Conservation (phyloP, 257 asterid genomes). For the Cynanchum wilfordii region DNA sequence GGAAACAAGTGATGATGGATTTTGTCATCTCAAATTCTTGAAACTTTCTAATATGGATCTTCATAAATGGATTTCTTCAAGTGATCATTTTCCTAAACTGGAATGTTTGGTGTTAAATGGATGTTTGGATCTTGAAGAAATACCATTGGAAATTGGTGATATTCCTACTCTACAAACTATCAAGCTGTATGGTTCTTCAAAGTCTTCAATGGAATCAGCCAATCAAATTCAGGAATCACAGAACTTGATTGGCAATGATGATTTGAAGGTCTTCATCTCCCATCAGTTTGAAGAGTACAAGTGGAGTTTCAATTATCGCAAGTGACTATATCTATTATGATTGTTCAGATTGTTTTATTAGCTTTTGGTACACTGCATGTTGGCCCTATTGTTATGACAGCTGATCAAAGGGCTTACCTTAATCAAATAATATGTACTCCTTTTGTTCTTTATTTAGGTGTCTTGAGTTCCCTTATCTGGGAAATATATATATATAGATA, state of each 20-base stretch:
- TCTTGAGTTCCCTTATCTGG: too few relatives aligned
- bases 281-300: background rate
- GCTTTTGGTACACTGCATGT: too few relatives aligned
- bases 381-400: too few relatives aligned
- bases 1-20: conserved; percentile 12
- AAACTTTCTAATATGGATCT: conserved; percentile 4
- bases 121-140: background rate
- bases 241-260: background rate
- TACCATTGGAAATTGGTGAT: conserved; percentile 3
- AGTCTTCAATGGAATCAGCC: conserved; percentile 6
- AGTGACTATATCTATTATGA: too few relatives aligned
- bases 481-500: too few relatives aligned
- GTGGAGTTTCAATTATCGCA: background rate
- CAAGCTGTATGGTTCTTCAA: conserved; percentile 7
- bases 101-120: conserved; percentile 2
- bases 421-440: too few relatives aligned
- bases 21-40: background rate
- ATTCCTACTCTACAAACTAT: conserved; percentile 2
- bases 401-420: too few relatives aligned
- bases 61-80: conserved; percentile 1
- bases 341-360: too few relatives aligned
- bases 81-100: conserved; percentile 8
- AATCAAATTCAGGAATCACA: conserved; percentile 1
- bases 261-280: background rate
- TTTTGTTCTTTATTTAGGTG: too few relatives aligned